Evolutionary conservation across 768 basidiomycete genomes (phyloP).

Genomic region (Calocybe indica): DNA sequence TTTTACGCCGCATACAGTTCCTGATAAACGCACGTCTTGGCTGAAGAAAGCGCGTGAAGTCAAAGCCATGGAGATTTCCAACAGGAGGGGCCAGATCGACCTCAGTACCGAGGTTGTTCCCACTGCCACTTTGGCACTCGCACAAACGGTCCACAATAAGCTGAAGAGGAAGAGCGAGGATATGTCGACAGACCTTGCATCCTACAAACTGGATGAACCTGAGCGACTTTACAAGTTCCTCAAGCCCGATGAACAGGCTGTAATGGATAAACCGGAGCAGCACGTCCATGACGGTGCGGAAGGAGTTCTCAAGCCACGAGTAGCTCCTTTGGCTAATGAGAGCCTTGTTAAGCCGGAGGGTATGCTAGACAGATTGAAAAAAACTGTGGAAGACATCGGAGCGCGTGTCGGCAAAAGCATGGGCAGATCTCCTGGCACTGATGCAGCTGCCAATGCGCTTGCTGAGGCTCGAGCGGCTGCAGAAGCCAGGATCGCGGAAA

Average conservation of each 20-base stretch:
- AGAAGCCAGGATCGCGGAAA: slow-evolving; percentile 63
- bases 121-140: slow-evolving; percentile 4
- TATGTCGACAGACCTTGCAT: slow-evolving; percentile 17
- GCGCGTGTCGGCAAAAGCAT: slow-evolving; percentile 50
- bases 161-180: slow-evolving; percentile 68
- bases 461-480: slow-evolving; percentile 66
- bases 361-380: slow-evolving; percentile 63
- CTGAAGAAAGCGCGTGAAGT: slow-evolving; percentile 70
- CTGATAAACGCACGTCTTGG: slow-evolving; percentile 73
- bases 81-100: slow-evolving; percentile 21
- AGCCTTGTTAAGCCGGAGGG: slow-evolving; percentile 29
- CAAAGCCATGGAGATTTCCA: slow-evolving; percentile 57
- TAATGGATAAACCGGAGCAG: slow-evolving; percentile 11
- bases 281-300: background rate
- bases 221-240: slow-evolving; percentile 42
- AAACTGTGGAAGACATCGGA: slow-evolving; percentile 64
- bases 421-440: slow-evolving; percentile 58
- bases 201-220: slow-evolving; percentile 25
- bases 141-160: slow-evolving; percentile 11
- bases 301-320: background rate
- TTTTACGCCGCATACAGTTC: slow-evolving; percentile 31
- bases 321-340: background rate
- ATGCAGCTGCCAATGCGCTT: slow-evolving; percentile 48
- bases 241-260: slow-evolving; percentile 35
- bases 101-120: slow-evolving; percentile 9